phyloP scores from a whole-genome alignment of 2,329 filamentous ascomycete species.

The Pezicula radicicola region DNA sequence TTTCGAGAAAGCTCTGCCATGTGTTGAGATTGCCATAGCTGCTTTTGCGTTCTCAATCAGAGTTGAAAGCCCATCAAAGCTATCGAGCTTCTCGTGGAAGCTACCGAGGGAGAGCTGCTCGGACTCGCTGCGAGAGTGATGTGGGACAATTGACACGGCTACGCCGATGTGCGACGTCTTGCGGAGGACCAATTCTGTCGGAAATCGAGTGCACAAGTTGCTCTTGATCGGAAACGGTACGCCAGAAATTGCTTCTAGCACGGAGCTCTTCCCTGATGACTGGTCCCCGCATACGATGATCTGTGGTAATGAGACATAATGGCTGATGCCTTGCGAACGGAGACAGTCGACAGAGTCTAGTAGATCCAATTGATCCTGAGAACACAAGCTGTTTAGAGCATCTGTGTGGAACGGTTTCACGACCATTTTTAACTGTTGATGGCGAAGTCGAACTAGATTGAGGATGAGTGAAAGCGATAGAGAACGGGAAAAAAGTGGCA shows the following conservation, averaged over 20 bases:
- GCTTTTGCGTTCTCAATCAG: slow-evolving; percentile 19
- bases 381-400: slow-evolving; percentile 15
- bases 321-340: slow-evolving; percentile 22
- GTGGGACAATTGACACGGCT: slow-evolving; percentile 16
- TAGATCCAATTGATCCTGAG: slow-evolving; percentile 20
- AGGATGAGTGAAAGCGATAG: too few relatives aligned
- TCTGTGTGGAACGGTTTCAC: slow-evolving; percentile 11
- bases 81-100: slow-evolving; percentile 16
- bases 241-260: slow-evolving; percentile 32
- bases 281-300: slow-evolving; percentile 37
- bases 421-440: background rate
- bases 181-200: slow-evolving; percentile 37
- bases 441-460: too few relatives aligned
- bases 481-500: too few relatives aligned
- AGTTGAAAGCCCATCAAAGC: slow-evolving; percentile 12
- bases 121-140: slow-evolving; percentile 9
- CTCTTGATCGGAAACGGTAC: slow-evolving; percentile 35
- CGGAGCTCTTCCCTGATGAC: slow-evolving; percentile 33
- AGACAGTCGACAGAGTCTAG: slow-evolving; percentile 23
- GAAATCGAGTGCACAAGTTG: slow-evolving; percentile 39
- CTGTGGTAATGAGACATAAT: slow-evolving; percentile 26
- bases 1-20: slow-evolving; percentile 24
- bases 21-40: slow-evolving; percentile 8
- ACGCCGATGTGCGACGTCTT: slow-evolving; percentile 10
- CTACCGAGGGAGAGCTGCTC: slow-evolving; percentile 10